Conservation (phyloP, 176 grass and related monocot genomes). For the Juncus inflexus region DNA sequence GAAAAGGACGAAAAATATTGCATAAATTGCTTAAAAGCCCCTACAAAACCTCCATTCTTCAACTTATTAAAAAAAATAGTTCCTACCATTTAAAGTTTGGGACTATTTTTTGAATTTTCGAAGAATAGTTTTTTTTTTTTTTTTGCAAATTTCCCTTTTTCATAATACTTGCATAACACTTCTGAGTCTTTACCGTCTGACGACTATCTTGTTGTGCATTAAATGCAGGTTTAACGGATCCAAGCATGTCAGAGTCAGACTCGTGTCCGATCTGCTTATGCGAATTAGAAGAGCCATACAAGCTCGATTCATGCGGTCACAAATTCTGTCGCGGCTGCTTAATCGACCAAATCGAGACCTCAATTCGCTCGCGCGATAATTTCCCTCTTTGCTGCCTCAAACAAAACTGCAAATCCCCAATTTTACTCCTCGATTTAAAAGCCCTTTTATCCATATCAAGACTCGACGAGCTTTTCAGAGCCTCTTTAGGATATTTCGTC, state of each 20-base stretch:
- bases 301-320: conserved; percentile 83
- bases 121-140: too few species aligned
- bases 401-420: conserved; percentile 52
- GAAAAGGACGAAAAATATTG: too few species aligned
- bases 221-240: conserved; percentile 15
- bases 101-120: too few species aligned
- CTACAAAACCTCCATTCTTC: too few species aligned
- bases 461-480: conserved; percentile 73
- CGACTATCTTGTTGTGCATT: too few species aligned
- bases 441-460: conserved; percentile 44
- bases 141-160: too few species aligned
- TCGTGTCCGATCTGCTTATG: conserved; percentile 81
- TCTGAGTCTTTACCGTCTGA: too few species aligned
- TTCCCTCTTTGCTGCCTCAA: conserved; percentile 72
- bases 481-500: conserved; percentile 62
- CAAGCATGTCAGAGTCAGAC: conserved; percentile 4
- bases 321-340: conserved; percentile 65
- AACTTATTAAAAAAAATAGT: too few species aligned
- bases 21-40: too few species aligned
- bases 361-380: conserved; percentile 55
- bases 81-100: too few species aligned
- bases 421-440: conserved; percentile 62
- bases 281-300: conserved; percentile 77
- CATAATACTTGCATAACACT: too few species aligned
- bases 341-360: conserved; percentile 72